Evolutionary conservation across 2,329 filamentous ascomycete species (phyloP), one percentile per base, ranked within the genome.

Genomic region (Fusarium globosum): DNA sequence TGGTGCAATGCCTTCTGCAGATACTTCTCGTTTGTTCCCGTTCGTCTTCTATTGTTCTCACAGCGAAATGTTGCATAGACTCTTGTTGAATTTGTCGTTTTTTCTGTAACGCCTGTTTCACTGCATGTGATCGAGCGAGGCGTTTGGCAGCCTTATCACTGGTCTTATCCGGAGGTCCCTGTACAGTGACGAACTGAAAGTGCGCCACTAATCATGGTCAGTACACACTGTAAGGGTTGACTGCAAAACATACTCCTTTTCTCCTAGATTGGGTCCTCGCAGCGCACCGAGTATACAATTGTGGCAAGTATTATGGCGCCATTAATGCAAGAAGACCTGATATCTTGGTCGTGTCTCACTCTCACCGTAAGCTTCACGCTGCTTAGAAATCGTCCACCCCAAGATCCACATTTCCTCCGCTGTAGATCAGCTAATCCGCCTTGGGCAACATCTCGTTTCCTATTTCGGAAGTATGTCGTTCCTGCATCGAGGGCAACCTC

Each of bases 151-250:
- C 51, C 5, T 59, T 64, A 14, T 71, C 53, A 2, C 52, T 66
- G 9, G 14, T 33, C 18, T 45, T 58, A 35, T 67, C 36, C 16
- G 60, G 72, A 6, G 23, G 26, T 2, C 52, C 51, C 14, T 36
- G 18, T 18, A 52, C 30, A 7, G 73, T 41, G 2, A 78, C 66
- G 39, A 78, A 78, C 16, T 68, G 73, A 20, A 78, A 77, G 1
- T 48, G 42, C 3, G 42, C n/a, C 49, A 49, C 76, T 78, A 13
- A 1, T 8, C 2, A 23, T 20, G 4, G 6, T 70, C 4, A 71
- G 46, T 10, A 53, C 14, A 10, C 9, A 12, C 2, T 2, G 2
- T 8, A 7, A 6, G 14, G 4, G 12, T 35, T 28, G 7, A 9
- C 6, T 20, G 3, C n/a, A 10, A 21, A 3, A n/a, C 65, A 5